Evolutionary conservation across 2,329 filamentous ascomycete species (phyloP), one percentile per base, ranked within the genome.

Genomic region (Sclerotinia sclerotiorum): DNA sequence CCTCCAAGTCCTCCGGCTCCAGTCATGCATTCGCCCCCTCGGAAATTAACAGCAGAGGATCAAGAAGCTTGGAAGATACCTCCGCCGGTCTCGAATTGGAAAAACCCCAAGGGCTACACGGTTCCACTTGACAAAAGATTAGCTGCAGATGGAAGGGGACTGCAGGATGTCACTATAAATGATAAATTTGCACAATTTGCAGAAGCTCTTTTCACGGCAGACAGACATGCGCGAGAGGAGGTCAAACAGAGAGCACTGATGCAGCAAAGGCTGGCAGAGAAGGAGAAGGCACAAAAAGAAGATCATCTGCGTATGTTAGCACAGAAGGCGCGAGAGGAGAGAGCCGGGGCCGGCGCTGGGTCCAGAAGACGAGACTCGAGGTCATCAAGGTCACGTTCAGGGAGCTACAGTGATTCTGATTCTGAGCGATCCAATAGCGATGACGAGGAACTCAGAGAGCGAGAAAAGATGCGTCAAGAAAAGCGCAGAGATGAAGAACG

Each of bases 61-160:
- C 94, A 98, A 79, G 95, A 98, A 79, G 92, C 92, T 69, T 99
- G 95, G 95, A 93, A 90, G 76, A 97, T 92, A 44, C 89, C 89
- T 0, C 93, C 94, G 2, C 92, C 94, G 0, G 90, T 99, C 2
- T 97, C 92, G 27, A 98, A 98, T 79, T 99, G 95, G 95, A 99
- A 99, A 86, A 99, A 99, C 79, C 92, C 94, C 0, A 98, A 98
- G 82, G 95, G 95, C 75, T 99, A 97, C 77, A 99, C 95, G 0
- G 92, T 99, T 0, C 93, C 95, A 0, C 80, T 99, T 64, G 95
- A 99, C 79, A 99, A 99, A 83, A 90, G 95, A 77, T 82, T 99
- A 74, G 95, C 95, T 24, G 94, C 95, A 11, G 94, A 98, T 79
- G 95, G 95, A 17, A 87, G 95, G 75, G 93, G 93, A 0, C 79